Conservation (phyloP, 306 rosid species). For the Prinsepia uniflora region DNA sequence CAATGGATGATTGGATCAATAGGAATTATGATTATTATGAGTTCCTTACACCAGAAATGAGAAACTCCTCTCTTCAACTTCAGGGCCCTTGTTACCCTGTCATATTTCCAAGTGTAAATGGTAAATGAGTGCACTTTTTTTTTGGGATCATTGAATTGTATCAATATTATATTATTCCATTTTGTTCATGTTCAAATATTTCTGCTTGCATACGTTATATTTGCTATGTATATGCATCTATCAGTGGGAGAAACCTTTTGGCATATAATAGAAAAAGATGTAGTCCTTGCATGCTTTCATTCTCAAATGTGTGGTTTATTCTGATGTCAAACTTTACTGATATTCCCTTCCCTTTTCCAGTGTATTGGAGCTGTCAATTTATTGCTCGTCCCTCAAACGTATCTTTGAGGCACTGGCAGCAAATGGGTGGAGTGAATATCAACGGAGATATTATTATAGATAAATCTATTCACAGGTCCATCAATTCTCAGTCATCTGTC, state of each 20-base stretch:
- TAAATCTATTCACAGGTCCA: conserved; percentile 74
- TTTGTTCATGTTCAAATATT: background rate
- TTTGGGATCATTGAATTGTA: background rate
- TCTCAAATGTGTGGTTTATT: background rate
- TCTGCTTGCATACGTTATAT: background rate
- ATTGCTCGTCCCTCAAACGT: conserved; percentile 80
- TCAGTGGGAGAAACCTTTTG: conserved; percentile 6
- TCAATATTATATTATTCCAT: background rate
- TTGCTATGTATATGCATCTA: background rate
- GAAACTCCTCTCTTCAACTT: conserved; percentile 88
- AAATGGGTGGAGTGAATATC: conserved; percentile 87
- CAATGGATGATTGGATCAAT: conserved; percentile 66
- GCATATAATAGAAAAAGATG: background rate
- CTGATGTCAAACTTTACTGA: background rate
- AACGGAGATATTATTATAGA: conserved; percentile 76
- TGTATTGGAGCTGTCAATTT: conserved; percentile 95
- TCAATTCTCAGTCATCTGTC: conserved; percentile 85
- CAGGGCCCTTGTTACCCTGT: conserved; percentile 99
- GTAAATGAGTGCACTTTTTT: conserved; percentile 36
- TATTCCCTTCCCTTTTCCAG: conserved; percentile 35
- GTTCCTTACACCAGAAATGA: conserved; percentile 90
- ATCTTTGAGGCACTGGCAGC: conserved; percentile 88
- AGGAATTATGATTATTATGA: conserved; percentile 76
- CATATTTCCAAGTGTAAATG: conserved; percentile 93
- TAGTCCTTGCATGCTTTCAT: conserved; percentile 10